A percentile compares a stretch with the other conserved stretches of the same genome.
Conservation (phyloP, 192 early-diverging fungal genomes). For the Rhizoclosmatium sp. region DNA sequence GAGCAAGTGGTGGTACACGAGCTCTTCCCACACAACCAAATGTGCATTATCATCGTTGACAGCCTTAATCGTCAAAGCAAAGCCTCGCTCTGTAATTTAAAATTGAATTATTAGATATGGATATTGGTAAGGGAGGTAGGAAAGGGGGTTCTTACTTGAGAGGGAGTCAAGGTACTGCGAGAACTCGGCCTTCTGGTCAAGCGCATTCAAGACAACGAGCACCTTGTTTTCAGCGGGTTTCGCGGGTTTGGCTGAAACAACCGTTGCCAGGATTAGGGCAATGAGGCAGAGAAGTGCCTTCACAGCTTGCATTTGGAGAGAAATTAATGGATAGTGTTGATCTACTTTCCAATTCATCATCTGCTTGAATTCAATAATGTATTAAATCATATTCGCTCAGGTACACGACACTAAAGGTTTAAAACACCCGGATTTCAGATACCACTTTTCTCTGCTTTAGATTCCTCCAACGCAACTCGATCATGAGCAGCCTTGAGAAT, state of each 20-base stretch:
- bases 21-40: conserved; percentile 69
- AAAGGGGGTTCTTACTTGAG: conserved; percentile 24
- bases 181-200: conserved; percentile 26
- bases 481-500: conserved; percentile 54
- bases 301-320: no score
- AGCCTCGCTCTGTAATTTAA: conserved; percentile 60
- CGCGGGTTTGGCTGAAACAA: not conserved
- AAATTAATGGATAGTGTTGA: no score
- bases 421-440: no score
- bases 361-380: no score
- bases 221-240: conserved; percentile 16
- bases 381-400: no score
- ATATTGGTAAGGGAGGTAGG: no score
- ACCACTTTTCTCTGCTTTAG: no score
- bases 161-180: conserved; percentile 42
- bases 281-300: not conserved
- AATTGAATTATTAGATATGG: not conserved
- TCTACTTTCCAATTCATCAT: not conserved
- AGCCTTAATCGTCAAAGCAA: conserved; percentile 62
- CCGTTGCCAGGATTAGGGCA: not conserved
- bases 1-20: conserved; percentile 81
- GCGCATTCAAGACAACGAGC: conserved; percentile 48
- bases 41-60: conserved; percentile 60
- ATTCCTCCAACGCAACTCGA: conserved; percentile 23
- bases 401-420: no score